Percentiles rank a stretch among this genome's conserved stretches.
phyloP scores from a whole-genome alignment of 2,329 filamentous ascomycete genomes.

The Cytospora schulzeri region DNA sequence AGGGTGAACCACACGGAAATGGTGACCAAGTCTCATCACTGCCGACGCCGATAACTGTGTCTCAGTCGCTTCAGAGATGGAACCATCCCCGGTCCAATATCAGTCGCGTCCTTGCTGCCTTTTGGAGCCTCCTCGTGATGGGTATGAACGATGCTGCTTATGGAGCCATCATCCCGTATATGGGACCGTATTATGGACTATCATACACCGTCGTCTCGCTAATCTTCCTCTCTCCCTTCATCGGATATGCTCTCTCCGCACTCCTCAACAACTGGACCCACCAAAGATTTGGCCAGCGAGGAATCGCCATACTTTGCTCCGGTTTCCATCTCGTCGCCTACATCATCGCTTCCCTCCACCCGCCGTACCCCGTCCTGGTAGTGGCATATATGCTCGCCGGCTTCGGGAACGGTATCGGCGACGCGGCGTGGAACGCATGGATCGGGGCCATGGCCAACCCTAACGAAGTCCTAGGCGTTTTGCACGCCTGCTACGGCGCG shows the following conservation, averaged over 20 bases:
- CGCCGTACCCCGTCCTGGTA: conserved; percentile 68
- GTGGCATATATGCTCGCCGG: conserved; percentile 68
- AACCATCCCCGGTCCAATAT: conserved; percentile 52
- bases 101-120: conserved; percentile 52
- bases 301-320: conserved; percentile 64
- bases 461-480: conserved; percentile 69
- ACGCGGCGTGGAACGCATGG: conserved; percentile 54
- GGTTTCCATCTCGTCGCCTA: conserved; percentile 66
- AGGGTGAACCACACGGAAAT: background rate
- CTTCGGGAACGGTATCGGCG: conserved; percentile 69
- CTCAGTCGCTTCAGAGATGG: conserved; percentile 42
- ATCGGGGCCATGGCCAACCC: conserved; percentile 68
- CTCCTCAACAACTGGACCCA: conserved; percentile 48
- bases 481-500: conserved; percentile 69
- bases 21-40: conserved; percentile 19
- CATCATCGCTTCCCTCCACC: conserved; percentile 63
- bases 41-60: conserved; percentile 15
- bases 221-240: conserved; percentile 50
- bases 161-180: conserved; percentile 38
- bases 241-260: conserved; percentile 48
- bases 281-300: conserved; percentile 59
- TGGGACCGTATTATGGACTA: conserved; percentile 43
- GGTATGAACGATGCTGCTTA: conserved; percentile 62
- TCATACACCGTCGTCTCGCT: conserved; percentile 51
- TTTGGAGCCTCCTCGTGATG: conserved; percentile 60